Percentiles rank a stretch among this genome's conserved stretches.
Conservation (phyloP, 805 yeast species). For the Suhomyces sp. region DNA sequence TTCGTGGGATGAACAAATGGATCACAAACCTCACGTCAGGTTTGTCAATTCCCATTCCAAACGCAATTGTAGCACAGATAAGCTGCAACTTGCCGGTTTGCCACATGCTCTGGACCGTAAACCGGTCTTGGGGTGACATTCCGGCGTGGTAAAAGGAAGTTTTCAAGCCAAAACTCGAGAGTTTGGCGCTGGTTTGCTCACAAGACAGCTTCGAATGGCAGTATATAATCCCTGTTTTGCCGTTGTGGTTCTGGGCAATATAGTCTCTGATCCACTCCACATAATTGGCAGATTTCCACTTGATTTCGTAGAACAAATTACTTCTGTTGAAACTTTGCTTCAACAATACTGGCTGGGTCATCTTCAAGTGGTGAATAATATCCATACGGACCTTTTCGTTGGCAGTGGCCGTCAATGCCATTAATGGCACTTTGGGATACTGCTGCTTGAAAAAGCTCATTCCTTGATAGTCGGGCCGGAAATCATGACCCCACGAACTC, state of each 20-base stretch:
- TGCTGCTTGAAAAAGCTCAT: conserved; percentile 66
- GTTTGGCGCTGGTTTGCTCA: conserved; percentile 69
- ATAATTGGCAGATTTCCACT: conserved; percentile 57
- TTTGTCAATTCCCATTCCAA: conserved; percentile 99
- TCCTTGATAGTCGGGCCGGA: conserved; percentile 91
- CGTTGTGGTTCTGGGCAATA: conserved; percentile 48
- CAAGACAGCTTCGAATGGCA: conserved; percentile 90
- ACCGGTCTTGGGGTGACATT: conserved; percentile 75
- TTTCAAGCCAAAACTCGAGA: conserved; percentile 58
- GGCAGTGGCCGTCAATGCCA: conserved; percentile 98
- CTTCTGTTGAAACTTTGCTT: conserved; percentile 92
- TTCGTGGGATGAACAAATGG: conserved; percentile 84
- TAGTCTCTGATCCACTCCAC: conserved; percentile 58
- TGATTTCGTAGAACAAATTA: conserved; percentile 76
- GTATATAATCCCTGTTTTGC: conserved; percentile 82
- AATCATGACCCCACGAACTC: conserved; percentile 98
- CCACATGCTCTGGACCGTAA: conserved; percentile 75
- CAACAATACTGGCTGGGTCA: conserved; percentile 59
- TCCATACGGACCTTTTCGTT: conserved; percentile 86
- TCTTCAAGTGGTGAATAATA: conserved; percentile 71
- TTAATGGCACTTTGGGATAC: conserved; percentile 80
- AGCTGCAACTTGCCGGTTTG: conserved; percentile 68
- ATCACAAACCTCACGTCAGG: conserved; percentile 91
- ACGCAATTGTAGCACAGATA: conserved; percentile 96
- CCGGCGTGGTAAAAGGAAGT: conserved; percentile 91